Conservation (phyloP, 192 early-diverging fungal species). For the Coemansia sp. region DNA sequence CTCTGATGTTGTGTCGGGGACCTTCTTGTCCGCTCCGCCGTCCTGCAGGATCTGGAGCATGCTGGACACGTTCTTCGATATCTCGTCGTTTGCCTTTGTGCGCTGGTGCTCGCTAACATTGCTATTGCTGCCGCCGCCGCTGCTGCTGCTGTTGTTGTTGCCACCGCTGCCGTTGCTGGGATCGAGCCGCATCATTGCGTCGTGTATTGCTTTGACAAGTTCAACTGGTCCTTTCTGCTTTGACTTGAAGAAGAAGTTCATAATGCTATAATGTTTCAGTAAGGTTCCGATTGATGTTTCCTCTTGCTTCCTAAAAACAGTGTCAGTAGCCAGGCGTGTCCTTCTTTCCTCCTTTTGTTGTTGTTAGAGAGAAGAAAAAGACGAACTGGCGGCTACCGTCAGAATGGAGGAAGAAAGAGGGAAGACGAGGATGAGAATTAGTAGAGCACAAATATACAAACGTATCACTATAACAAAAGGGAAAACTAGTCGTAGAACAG, state of each 20-base stretch:
- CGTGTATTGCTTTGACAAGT: slow-evolving; percentile 84
- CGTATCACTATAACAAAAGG: background rate
- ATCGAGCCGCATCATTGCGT: slow-evolving; percentile 73
- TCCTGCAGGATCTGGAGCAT: slow-evolving; percentile 96
- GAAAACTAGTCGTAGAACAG: background rate
- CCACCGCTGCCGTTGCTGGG: slow-evolving; percentile 36
- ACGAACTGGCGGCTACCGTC: slow-evolving; percentile 6
- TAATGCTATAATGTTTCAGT: slow-evolving; percentile 29
- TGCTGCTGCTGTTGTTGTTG: slow-evolving; percentile 11
- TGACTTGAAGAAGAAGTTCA: slow-evolving; percentile 80
- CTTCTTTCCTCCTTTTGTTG: background rate
- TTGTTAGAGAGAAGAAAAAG: slow-evolving; percentile 3
- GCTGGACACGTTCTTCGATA: slow-evolving; percentile 88
- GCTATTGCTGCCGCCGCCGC: background rate
- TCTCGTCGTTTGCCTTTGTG: slow-evolving; percentile 92
- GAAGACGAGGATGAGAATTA: background rate
- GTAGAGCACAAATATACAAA: background rate
- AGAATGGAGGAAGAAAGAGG: background rate
- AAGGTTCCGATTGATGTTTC: background rate
- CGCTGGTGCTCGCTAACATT: slow-evolving; percentile 51
- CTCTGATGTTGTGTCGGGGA: slow-evolving; percentile 67
- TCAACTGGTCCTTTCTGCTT: slow-evolving; percentile 87
- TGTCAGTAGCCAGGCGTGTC: background rate
- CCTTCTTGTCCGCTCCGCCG: slow-evolving; percentile 77
- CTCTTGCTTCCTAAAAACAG: background rate